phyloP scores from a whole-genome alignment of 257 asterid genomes.

The Leonotis leonurus region DNA sequence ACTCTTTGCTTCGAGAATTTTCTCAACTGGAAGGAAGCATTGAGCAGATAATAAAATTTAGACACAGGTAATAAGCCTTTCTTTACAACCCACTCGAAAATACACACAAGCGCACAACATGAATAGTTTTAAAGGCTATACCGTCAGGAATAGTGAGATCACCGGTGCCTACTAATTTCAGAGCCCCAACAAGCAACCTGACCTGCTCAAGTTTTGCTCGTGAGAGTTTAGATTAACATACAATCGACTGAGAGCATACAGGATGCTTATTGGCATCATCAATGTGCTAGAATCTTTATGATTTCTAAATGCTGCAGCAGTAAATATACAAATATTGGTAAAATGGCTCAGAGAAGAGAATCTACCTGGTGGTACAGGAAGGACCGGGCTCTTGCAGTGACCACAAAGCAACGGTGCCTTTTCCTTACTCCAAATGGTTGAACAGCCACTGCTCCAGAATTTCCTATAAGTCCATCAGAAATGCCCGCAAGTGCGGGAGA shows the following conservation, averaged over 20 bases:
- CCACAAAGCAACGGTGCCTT: constrained; percentile 68
- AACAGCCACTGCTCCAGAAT: constrained; percentile 24
- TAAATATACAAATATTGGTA: background rate
- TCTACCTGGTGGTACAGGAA: constrained; percentile 93
- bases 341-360: constrained; percentile 10
- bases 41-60: background rate
- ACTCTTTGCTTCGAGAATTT: constrained; percentile 69
- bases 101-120: background rate
- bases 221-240: background rate
- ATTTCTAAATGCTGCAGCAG: background rate
- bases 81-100: background rate
- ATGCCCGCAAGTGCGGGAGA: constrained; percentile 19
- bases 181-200: constrained; percentile 81
- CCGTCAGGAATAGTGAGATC: constrained; percentile 68
- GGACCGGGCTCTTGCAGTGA: constrained; percentile 85
- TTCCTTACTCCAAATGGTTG: constrained; percentile 61
- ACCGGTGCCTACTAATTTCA: constrained; percentile 76
- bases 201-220: constrained; percentile 46
- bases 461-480: constrained; percentile 23
- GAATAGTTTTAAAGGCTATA: constrained; percentile 20
- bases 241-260: background rate
- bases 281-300: background rate
- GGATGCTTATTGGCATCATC: background rate
- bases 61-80: background rate
- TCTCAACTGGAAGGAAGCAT: constrained; percentile 45